These are phyloP conservation scores for Macrophomina tecta DNA, from an alignment of 2,329 filamentous ascomycete species.

Conservation along the genomic window DNA sequence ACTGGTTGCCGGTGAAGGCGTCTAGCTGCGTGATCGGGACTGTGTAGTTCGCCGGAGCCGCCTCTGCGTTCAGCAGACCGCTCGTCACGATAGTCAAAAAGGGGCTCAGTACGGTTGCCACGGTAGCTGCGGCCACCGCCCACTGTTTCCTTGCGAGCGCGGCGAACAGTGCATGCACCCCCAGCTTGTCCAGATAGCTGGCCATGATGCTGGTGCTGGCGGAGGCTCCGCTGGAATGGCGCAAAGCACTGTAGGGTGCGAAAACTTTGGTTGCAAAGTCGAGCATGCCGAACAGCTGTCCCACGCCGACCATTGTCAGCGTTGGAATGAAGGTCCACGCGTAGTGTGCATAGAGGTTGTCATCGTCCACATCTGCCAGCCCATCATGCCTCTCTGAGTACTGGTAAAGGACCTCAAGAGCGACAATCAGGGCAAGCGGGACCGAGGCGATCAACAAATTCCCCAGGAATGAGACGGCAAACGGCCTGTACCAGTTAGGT, in stretches of 20 bases:
- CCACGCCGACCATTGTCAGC: not conserved
- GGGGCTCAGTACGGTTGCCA: not conserved
- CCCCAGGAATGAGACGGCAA: not conserved
- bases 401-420: not conserved
- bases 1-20: not conserved
- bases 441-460: not conserved
- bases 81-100: constrained; percentile 6
- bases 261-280: not conserved
- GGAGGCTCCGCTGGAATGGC: not conserved
- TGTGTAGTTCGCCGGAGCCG: not conserved
- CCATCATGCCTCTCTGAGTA: not conserved
- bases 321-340: constrained; percentile 5
- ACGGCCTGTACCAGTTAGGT: not conserved
- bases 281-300: not conserved
- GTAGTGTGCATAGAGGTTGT: not conserved
- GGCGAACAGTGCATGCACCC: not conserved
- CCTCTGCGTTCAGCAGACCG: not conserved
- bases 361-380: not conserved
- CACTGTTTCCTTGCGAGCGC: not conserved
- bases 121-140: not conserved
- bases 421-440: not conserved
- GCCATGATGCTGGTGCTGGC: not conserved
- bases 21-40: not conserved
- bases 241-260: not conserved
- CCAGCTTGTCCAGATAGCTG: not conserved